A percentile compares a stretch with the other conserved stretches of the same genome.
Evolutionary conservation across 257 asterid species (phyloP).

Genomic region (Rehmannia glutinosa): DNA sequence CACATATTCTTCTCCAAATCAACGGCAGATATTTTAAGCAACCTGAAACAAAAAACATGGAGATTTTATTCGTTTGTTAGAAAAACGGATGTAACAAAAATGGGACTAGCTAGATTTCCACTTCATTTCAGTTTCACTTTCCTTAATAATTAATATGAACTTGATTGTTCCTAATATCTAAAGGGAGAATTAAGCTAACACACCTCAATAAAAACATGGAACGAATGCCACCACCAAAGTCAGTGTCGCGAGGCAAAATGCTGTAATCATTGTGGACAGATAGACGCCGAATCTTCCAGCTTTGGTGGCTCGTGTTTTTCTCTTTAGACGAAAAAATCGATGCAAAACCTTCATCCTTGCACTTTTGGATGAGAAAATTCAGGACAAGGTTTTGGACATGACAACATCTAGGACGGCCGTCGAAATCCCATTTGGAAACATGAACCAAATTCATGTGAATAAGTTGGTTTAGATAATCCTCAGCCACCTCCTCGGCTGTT

Average conservation of each 20-base stretch:
- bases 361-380: conserved; percentile 22
- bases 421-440: conserved; percentile 29
- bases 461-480: conserved; percentile 28
- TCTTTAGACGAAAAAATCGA: conserved; percentile 9
- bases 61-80: neutral
- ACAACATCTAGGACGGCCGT: conserved; percentile 21
- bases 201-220: conserved; percentile 28
- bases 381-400: conserved; percentile 21
- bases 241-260: neutral
- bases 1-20: neutral
- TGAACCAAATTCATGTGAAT: conserved; percentile 34
- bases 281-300: too few species aligned
- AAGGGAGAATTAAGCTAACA: neutral
- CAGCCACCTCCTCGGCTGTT: conserved; percentile 40
- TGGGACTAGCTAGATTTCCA: too few species aligned
- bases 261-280: conserved; percentile 22
- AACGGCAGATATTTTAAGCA: neutral
- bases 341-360: conserved; percentile 31
- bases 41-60: conserved; percentile 5
- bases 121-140: too few species aligned
- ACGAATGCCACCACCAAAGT: conserved; percentile 18
- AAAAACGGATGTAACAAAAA: too few species aligned
- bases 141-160: too few species aligned
- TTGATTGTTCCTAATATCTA: too few species aligned
- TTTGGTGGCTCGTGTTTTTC: neutral